A percentile compares a stretch with the other conserved stretches of the same genome.
Evolutionary conservation across 129 eudicot species (phyloP).

Genomic region (Flaveria sonorensis): DNA sequence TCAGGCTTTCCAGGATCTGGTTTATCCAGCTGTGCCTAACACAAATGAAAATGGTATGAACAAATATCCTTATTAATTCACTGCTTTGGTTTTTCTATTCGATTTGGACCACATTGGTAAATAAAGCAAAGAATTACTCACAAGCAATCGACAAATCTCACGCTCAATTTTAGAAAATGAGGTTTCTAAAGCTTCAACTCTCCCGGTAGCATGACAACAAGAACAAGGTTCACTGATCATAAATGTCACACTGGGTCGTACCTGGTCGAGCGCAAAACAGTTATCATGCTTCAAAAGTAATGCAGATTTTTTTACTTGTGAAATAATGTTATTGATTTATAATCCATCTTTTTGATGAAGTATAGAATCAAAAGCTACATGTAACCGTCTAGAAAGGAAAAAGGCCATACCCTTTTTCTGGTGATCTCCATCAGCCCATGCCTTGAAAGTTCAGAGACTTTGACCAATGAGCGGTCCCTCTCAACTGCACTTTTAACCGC

Average conservation of each 20-base stretch:
- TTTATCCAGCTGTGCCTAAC: constrained; percentile 68
- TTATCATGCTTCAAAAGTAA: not conserved
- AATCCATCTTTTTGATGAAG: not conserved
- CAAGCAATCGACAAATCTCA: constrained; percentile 87
- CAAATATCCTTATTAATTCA: not conserved
- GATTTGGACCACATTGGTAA: not conserved
- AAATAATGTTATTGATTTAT: not conserved
- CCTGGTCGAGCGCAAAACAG: constrained; percentile 48
- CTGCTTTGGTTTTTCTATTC: constrained; percentile 6
- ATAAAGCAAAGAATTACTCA: constrained; percentile 40
- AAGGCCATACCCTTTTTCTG: constrained; percentile 72
- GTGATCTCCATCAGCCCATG: constrained; percentile 97
- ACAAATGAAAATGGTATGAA: constrained; percentile 18
- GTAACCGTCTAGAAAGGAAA: not conserved
- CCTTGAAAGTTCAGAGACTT: constrained; percentile 85
- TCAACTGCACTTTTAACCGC: constrained; percentile 82
- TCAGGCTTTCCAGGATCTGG: constrained; percentile 81
- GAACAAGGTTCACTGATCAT: constrained; percentile 95
- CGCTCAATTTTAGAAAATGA: constrained; percentile 89
- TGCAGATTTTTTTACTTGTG: not conserved
- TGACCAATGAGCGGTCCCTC: constrained; percentile 87
- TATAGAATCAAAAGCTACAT: not conserved
- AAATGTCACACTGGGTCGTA: constrained; percentile 90
- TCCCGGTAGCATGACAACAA: constrained; percentile 93
- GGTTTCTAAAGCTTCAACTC: constrained; percentile 98